Base-by-base conservation (phyloP, 306 rosid species). In the Quillaja saponaria region DNA sequence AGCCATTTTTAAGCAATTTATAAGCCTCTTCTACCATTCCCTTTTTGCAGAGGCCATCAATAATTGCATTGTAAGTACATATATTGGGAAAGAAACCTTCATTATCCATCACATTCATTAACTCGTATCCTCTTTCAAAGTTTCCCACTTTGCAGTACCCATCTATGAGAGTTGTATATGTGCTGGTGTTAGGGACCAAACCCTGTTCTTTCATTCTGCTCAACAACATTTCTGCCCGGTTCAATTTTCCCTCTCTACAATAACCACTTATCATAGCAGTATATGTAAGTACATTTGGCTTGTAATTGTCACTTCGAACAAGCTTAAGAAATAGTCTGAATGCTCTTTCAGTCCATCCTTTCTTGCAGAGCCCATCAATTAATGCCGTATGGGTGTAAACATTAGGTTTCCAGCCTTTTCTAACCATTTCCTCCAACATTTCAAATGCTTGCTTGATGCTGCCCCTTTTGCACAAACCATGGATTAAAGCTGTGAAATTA, bases 321-420 rank as follows among this genome's bases (percentile, higher is more conserved):
- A 92, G 99, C 76, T 92, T 92, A 62, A 89, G 87, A 76, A 92
- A 89, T 64, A 89, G 49, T 47, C 99, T 81, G 55, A 92, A 92
- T 6, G 96, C 99, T 81, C 71, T 89, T 66, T 92, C 99, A 7
- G 95, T 81, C 99, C 99, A 92, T 14, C 99, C 99, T 74, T 92
- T 92, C 89, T 86, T 89, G 72, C 96, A 92, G 16, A 92, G 84
- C 44, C 96, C 96, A 63, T 84, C 78, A 51, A 89, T 92, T 62
- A 88, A 71, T 11, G 77, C 67, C 0, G 95, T 86, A 64, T 89
- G 99, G 2, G 94, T 84, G 52, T 86, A 83, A 49, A 88, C 94
- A 81, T 92, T 89, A 21, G 99, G 99, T 47, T 84, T 92, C 95
- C 94, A 92, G 50, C 96, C 96, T 64, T 80, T 76, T 52, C 81